Evolutionary conservation across 441 rosid genomes (phyloP).

Genomic region (Aleurites moluccanus): DNA sequence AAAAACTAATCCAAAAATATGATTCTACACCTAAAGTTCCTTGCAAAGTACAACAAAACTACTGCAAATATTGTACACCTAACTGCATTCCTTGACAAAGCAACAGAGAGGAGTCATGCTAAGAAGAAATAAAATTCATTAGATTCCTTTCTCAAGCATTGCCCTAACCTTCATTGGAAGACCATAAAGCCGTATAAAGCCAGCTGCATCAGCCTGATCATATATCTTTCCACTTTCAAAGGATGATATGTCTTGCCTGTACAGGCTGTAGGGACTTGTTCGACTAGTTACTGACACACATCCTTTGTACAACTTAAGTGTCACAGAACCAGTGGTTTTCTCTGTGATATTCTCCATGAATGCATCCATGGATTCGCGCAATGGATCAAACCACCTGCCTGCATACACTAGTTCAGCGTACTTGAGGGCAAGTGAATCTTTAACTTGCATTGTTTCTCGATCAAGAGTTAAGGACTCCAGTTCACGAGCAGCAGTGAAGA

Average conservation of each 20-base stretch:
- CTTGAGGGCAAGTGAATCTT: constrained; percentile 77
- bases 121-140: neutral
- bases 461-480: constrained; percentile 85
- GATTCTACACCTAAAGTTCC: too few relatives aligned
- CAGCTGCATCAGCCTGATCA: constrained; percentile 92
- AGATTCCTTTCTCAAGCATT: constrained; percentile 58
- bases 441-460: constrained; percentile 77
- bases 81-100: too few relatives aligned
- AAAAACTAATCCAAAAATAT: too few relatives aligned
- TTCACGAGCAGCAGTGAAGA: constrained; percentile 68
- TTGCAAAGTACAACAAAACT: too few relatives aligned
- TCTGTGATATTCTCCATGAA: constrained; percentile 82
- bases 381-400: constrained; percentile 92
- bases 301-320: constrained; percentile 78
- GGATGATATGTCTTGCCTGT: constrained; percentile 85
- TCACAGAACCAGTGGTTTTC: constrained; percentile 74
- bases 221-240: constrained; percentile 86
- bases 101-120: too few relatives aligned
- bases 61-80: too few relatives aligned
- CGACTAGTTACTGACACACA: constrained; percentile 61
- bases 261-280: constrained; percentile 67
- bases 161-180: constrained; percentile 83
- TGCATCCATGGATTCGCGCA: constrained; percentile 77
- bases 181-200: constrained; percentile 73
- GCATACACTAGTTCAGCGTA: constrained; percentile 93